Evolutionary conservation across 768 basidiomycete species (phyloP).

Genomic region (Pholiota microspora): DNA sequence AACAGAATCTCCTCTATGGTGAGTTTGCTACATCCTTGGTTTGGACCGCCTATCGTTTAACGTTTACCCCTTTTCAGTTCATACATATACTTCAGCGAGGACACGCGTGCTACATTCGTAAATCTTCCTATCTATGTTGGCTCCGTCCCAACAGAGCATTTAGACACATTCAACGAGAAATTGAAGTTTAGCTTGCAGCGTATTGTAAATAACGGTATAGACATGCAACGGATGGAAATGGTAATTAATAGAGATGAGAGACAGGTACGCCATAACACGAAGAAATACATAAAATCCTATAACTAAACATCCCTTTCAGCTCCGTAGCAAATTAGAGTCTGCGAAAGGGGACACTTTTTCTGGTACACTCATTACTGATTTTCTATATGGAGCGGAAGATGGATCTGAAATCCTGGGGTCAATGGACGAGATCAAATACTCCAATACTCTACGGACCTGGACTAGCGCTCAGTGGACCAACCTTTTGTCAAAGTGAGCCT

Average conservation of each 20-base stretch:
- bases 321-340: slow-evolving; percentile 82
- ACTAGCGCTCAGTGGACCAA: slow-evolving; percentile 71
- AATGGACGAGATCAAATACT: slow-evolving; percentile 79
- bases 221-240: slow-evolving; percentile 89
- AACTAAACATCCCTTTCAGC: slow-evolving; percentile 35
- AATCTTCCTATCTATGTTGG: slow-evolving; percentile 78
- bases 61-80: slow-evolving; percentile 44
- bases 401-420: slow-evolving; percentile 73
- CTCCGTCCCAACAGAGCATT: slow-evolving; percentile 78
- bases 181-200: slow-evolving; percentile 67
- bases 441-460: slow-evolving; percentile 68
- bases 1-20: slow-evolving; percentile 88
- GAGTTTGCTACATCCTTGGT: slow-evolving; percentile 16
- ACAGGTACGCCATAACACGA: slow-evolving; percentile 48
- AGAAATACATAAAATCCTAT: background rate
- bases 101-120: slow-evolving; percentile 66
- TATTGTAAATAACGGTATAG: slow-evolving; percentile 73
- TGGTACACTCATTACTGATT: slow-evolving; percentile 73
- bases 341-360: slow-evolving; percentile 81
- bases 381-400: slow-evolving; percentile 81
- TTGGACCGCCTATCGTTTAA: background rate
- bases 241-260: slow-evolving; percentile 86
- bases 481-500: slow-evolving; percentile 65
- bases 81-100: slow-evolving; percentile 83
- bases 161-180: slow-evolving; percentile 69